A percentile compares a stretch with the other conserved stretches of the same genome.
Evolutionary conservation across 2,329 filamentous ascomycete species (phyloP).

Genomic region (Neurospora sp.): DNA sequence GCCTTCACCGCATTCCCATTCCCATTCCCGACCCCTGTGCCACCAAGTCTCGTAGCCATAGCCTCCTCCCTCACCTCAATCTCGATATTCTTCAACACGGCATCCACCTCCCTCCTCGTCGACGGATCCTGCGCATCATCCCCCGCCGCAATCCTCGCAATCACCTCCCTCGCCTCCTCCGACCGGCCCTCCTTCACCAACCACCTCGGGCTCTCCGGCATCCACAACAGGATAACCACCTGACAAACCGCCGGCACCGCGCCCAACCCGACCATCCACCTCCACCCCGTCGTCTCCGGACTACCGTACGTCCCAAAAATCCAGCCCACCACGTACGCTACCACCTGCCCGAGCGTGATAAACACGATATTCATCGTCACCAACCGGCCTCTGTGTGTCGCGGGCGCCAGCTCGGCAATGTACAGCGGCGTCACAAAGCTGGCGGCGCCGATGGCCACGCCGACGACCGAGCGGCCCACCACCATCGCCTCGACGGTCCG

Average conservation of each 20-base stretch:
- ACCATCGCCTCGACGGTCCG: constrained; percentile 54
- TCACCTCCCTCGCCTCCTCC: constrained; percentile 51
- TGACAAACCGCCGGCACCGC: constrained; percentile 68
- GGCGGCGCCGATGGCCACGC: constrained; percentile 62
- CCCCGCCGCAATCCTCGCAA: constrained; percentile 44
- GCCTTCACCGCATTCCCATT: constrained; percentile 17
- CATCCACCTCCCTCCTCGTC: constrained; percentile 29
- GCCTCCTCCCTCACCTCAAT: constrained; percentile 58
- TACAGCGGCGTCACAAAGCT: constrained; percentile 81
- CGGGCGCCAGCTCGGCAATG: constrained; percentile 76
- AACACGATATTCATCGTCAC: constrained; percentile 77
- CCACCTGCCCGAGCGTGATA: constrained; percentile 78
- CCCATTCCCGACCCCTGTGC: constrained; percentile 21
- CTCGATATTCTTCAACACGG: constrained; percentile 56
- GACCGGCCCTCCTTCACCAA: constrained; percentile 59
- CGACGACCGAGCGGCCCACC: constrained; percentile 56
- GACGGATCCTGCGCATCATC: constrained; percentile 38
- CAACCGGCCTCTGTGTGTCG: constrained; percentile 63
- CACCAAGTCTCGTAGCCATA: constrained; percentile 40
- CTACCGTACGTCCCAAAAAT: constrained; percentile 48
- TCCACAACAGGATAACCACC: constrained; percentile 52
- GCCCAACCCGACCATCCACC: constrained; percentile 85
- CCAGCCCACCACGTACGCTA: constrained; percentile 82
- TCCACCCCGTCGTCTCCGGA: constrained; percentile 56
- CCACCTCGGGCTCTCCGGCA: constrained; percentile 88